Evolutionary conservation across 169 alveolate genomes (phyloP).

Genomic region (Cryptosporidium bovis): DNA sequence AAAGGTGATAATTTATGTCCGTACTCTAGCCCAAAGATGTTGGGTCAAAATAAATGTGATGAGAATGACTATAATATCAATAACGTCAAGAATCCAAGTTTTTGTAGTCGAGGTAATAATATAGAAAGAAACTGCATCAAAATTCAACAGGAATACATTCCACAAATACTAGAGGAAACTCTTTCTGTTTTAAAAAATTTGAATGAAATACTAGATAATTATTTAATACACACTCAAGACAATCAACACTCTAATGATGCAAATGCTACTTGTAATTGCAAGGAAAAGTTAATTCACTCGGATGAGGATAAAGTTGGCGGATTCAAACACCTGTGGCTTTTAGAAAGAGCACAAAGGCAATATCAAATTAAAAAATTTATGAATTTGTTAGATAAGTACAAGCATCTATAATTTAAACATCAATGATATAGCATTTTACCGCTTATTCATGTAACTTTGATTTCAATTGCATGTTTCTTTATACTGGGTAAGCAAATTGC

Average conservation of each 20-base stretch:
- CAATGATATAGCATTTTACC: neutral
- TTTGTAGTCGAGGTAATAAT: too few relatives aligned
- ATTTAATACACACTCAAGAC: neutral
- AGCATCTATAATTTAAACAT: neutral
- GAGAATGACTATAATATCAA: too few relatives aligned
- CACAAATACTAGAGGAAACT: conserved; percentile 3
- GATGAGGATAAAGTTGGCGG: neutral
- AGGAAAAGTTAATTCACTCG: neutral
- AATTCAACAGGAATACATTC: neutral
- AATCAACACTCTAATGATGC: neutral
- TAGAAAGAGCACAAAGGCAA: conserved; percentile 8
- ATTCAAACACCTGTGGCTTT: neutral
- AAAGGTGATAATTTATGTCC: neutral
- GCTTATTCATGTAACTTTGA: too few relatives aligned
- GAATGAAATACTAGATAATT: neutral
- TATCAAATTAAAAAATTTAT: conserved; percentile 9
- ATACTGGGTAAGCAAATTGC: too few relatives aligned
- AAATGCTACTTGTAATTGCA: neutral
- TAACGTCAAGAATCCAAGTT: too few relatives aligned
- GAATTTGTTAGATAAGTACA: neutral
- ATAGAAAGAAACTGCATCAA: neutral
- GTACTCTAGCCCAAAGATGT: neutral
- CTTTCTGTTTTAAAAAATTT: neutral
- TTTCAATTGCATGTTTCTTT: too few relatives aligned
- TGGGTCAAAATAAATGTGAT: too few relatives aligned